These are phyloP conservation scores for Heritiera littoralis DNA, from an alignment of 345 rosid genomes.

Conservation along the genomic window DNA sequence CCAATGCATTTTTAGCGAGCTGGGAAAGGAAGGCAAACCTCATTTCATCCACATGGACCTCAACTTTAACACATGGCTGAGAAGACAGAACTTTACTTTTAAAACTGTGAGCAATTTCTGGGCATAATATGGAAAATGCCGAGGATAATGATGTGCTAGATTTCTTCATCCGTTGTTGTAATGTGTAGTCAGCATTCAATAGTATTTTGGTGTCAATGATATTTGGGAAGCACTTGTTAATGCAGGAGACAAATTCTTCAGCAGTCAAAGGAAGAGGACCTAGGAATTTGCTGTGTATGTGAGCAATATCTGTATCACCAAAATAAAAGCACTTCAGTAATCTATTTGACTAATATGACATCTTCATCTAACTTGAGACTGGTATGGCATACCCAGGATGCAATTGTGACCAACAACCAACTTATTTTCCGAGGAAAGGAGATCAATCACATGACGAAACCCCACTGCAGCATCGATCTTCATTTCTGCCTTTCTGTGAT, in stretches of 20 bases:
- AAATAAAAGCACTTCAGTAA: conserved; percentile 21
- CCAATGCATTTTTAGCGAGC: neutral
- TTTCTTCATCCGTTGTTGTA: conserved; percentile 61
- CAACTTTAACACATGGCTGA: conserved; percentile 57
- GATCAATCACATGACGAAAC: conserved; percentile 87
- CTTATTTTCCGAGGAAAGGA: conserved; percentile 79
- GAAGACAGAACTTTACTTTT: conserved; percentile 39
- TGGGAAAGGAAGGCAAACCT: conserved; percentile 53
- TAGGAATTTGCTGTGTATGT: conserved; percentile 73
- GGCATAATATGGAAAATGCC: conserved; percentile 70
- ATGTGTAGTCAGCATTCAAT: conserved; percentile 53
- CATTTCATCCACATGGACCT: conserved; percentile 71
- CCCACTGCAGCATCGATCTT: conserved; percentile 72
- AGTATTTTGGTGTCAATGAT: conserved; percentile 89
- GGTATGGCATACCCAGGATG: conserved; percentile 63
- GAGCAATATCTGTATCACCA: conserved; percentile 77
- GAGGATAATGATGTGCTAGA: conserved; percentile 69
- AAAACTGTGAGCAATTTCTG: conserved; percentile 56
- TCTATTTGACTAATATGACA: conserved; percentile 13
- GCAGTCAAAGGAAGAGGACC: conserved; percentile 78
- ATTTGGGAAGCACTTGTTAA: conserved; percentile 63
- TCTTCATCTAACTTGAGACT: conserved; percentile 21
- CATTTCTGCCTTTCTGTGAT: conserved; percentile 46
- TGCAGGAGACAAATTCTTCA: conserved; percentile 64
- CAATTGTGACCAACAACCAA: conserved; percentile 94